Evolutionary conservation across 768 basidiomycete genomes (phyloP), one percentile per base, ranked within the genome.

Genomic region (Russula dissimulans): DNA sequence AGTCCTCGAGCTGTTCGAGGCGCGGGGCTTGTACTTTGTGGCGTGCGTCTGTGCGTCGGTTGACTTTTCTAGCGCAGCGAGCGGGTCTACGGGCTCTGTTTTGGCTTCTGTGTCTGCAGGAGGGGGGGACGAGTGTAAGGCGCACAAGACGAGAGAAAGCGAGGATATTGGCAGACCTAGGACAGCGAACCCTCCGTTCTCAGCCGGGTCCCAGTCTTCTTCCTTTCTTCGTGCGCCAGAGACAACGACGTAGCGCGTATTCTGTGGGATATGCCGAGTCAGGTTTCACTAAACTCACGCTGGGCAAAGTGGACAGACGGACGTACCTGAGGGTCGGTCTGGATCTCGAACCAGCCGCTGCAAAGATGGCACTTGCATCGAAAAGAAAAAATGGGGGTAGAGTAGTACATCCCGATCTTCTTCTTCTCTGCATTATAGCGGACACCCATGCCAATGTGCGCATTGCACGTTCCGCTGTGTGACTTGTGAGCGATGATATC

Each of bases 351-450:
- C 94, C 94, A 95, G n/a, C 86, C 86, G 64, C 85, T 84, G 69
- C 97, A 98, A 1, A 97, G 75, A 71, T 97, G 95, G 69, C 95
- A 99, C 80, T 99, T 99, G 74, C 97, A 98, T 48, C 94, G 81
- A 72, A 99, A 99, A 6, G 87, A 89, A 70, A 77, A 98, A 56
- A 99, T 97, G 10, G 94, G 90, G 0, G 95, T 97, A 6, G 91
- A 91, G 70, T 88, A 93, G 73, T 99, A 99, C 59, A 82, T 84
- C 14, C 97, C 97, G 38, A 97, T 82, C 73, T 95, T 97, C 77
- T 89, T 89, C 82, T 99, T 99, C 73, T 98, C 95, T 0, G 97
- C 97, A 66, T 99, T 99, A 78, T 97, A 99, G n/a, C 97, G 89
- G 2, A 99, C 97, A 26, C 97, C 97, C 83, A 97, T 97, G 11